Evolutionary conservation across 371 early-diverging fungal genomes (phyloP), one percentile per base, ranked within the genome.

Genomic region (Apophysomyces trapeziformis): DNA sequence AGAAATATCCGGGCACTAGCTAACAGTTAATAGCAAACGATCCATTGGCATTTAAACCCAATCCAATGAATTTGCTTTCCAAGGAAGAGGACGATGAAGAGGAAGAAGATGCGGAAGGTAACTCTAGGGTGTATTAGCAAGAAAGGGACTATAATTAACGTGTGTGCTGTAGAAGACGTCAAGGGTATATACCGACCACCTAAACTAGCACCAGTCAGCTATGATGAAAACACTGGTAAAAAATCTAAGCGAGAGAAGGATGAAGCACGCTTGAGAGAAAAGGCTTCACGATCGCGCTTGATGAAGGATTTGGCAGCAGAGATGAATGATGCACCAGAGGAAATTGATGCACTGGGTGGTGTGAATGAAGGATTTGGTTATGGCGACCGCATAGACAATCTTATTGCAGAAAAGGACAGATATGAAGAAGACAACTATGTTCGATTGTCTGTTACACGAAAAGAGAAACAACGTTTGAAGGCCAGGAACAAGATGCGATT

Each of bases 401-500:
- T 81, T 56, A 76, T 89, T 67, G 76, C 74, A 14, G 93, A 95
- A 70, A 87, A 93, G 60, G 79, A 84, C 45, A 73, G 80, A 32
- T 95, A 92, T 68, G 98, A 98, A 80, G 96, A 96, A 77, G 92
- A 93, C 38, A 95, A 95, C 74, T 96, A 95, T 72, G 87, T 90
- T 50, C 90, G 98, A 65, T 73, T 95, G 38, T 79, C 83, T 56
- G 64, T 91, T 36, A 90, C 90, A 46, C 89, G 89, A 70, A 91
- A 92, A 74, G 94, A 96, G 63, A 85, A 90, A 77, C 82, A 85
- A 68, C 79, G 85, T 61, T 57, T 93, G 62, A 77, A 89, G 46
- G 85, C 86, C 26, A 79, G 73, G 36, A 87, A 85, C 56, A 68
- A 86, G 50, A 80, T 80, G 67, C 83, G 87, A 5, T 88, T 95